phyloP scores from a whole-genome alignment of 208 protist species.

The Leptomonas pyrrhocoris region DNA sequence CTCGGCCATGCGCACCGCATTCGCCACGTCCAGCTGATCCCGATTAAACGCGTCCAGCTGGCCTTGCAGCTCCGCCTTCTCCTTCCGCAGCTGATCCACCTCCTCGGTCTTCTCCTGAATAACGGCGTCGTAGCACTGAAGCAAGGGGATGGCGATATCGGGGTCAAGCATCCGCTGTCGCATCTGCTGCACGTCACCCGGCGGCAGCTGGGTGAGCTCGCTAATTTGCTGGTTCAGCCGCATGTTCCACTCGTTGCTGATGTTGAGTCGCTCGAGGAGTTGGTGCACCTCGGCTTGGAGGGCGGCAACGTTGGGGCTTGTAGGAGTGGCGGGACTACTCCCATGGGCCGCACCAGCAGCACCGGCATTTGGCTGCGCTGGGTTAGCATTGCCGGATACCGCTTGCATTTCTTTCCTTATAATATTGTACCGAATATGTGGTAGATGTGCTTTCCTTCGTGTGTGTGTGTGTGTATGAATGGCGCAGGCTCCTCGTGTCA shows the following conservation, averaged over 20 bases:
- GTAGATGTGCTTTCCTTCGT: too few relatives aligned
- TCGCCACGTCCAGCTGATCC: constrained; percentile 45
- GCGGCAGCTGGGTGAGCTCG: constrained; percentile 73
- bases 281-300: constrained; percentile 44
- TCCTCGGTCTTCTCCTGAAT: constrained; percentile 73
- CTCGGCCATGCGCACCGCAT: constrained; percentile 60
- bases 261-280: constrained; percentile 61
- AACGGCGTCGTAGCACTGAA: constrained; percentile 89
- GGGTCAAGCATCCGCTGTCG: constrained; percentile 76
- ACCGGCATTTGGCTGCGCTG: background rate
- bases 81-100: constrained; percentile 41
- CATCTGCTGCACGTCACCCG: constrained; percentile 58
- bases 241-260: constrained; percentile 86
- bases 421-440: too few relatives aligned
- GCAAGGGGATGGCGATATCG: constrained; percentile 81
- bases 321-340: constrained; percentile 1
- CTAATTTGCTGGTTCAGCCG: constrained; percentile 74
- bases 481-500: too few relatives aligned
- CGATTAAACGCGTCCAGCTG: constrained; percentile 25
- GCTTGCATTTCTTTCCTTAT: too few relatives aligned
- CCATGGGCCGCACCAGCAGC: constrained; percentile 1
- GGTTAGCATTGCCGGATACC: too few relatives aligned
- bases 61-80: constrained; percentile 33
- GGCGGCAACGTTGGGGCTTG: constrained; percentile 15
- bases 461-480: too few relatives aligned